phyloP scores from a whole-genome alignment of 352 stramenopile species.

The Pythium coloratum region DNA sequence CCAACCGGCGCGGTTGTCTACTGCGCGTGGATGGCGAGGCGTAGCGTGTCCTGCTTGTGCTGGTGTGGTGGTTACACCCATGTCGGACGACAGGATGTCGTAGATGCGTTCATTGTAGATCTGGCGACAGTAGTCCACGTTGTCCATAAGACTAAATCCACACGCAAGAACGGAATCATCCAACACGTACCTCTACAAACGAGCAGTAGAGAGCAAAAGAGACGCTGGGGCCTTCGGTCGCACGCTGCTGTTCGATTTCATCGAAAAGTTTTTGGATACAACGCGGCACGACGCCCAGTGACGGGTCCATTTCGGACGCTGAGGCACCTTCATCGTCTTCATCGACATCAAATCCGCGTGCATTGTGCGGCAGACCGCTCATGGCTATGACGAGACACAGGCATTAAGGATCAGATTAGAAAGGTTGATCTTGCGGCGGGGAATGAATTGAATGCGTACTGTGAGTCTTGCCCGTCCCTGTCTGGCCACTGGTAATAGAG shows the following conservation, averaged over 20 bases:
- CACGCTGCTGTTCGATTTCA: slow-evolving; percentile 33
- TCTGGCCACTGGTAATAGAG: slow-evolving; percentile 46
- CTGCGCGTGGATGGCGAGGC: neutral
- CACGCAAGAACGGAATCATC: neutral
- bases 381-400: slow-evolving; percentile 39
- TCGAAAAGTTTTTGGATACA: slow-evolving; percentile 57
- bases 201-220: slow-evolving; percentile 63
- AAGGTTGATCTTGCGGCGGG: too few species aligned
- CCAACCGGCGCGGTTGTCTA: slow-evolving; percentile 44
- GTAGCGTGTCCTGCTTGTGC: neutral
- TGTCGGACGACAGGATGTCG: slow-evolving; percentile 51
- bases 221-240: slow-evolving; percentile 11
- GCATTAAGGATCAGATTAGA: too few species aligned
- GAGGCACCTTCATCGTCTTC: slow-evolving; percentile 14
- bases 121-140: slow-evolving; percentile 21
- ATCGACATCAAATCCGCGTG: neutral
- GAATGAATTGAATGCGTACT: slow-evolving; percentile 33
- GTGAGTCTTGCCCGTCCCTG: slow-evolving; percentile 66
- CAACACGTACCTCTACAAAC: slow-evolving; percentile 51
- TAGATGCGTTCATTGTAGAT: slow-evolving; percentile 85
- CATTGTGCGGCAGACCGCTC: slow-evolving; percentile 42
- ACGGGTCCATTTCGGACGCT: slow-evolving; percentile 26
- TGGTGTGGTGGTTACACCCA: neutral
- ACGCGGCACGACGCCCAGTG: slow-evolving; percentile 57
- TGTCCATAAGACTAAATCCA: too few species aligned